Conservation (phyloP, 768 basidiomycete species). For the Plicaturopsis crispa region DNA sequence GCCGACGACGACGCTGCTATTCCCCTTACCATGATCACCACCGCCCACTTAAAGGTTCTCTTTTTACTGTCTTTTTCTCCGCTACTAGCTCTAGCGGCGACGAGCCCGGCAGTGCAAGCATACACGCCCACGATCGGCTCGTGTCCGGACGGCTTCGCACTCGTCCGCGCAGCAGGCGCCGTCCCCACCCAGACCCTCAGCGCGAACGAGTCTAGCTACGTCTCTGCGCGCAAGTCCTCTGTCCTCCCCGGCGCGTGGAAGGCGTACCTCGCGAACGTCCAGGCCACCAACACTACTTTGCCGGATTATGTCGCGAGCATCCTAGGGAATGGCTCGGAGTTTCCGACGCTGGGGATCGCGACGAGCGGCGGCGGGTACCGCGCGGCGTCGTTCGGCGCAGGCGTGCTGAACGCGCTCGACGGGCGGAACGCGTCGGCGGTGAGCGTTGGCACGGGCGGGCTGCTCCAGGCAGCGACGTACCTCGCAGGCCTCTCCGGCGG, state of each 20-base stretch:
- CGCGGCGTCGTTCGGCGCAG: constrained; percentile 48
- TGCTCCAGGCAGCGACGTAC: constrained; percentile 48
- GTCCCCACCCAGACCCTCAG: constrained; percentile 24
- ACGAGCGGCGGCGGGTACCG: constrained; percentile 50
- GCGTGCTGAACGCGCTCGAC: constrained; percentile 41
- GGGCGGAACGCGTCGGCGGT: constrained; percentile 36
- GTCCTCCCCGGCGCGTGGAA: constrained; percentile 33
- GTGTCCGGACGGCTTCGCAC: constrained; percentile 16
- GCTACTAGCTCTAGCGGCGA: too few relatives aligned
- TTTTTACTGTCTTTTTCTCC: too few relatives aligned
- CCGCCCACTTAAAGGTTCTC: too few relatives aligned
- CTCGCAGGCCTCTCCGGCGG: constrained; percentile 43
- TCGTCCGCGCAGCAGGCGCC: constrained; percentile 21
- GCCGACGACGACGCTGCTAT: too few relatives aligned
- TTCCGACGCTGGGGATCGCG: constrained; percentile 39
- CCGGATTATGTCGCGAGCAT: constrained; percentile 28
- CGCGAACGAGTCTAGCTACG: constrained; percentile 26
- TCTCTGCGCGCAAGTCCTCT: constrained; percentile 21
- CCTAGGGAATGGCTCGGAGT: constrained; percentile 9
- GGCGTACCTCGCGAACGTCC: constrained; percentile 29
- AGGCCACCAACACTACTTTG: constrained; percentile 18
- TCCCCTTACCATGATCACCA: too few relatives aligned
- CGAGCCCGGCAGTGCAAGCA: too few relatives aligned
- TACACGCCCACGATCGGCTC: constrained; percentile 14
- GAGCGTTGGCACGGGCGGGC: constrained; percentile 35